A percentile compares a stretch with the other conserved stretches of the same genome.
These are phyloP conservation scores for Leptographium lundbergii DNA, from an alignment of 2,329 filamentous ascomycete genomes.

Conservation along the genomic window DNA sequence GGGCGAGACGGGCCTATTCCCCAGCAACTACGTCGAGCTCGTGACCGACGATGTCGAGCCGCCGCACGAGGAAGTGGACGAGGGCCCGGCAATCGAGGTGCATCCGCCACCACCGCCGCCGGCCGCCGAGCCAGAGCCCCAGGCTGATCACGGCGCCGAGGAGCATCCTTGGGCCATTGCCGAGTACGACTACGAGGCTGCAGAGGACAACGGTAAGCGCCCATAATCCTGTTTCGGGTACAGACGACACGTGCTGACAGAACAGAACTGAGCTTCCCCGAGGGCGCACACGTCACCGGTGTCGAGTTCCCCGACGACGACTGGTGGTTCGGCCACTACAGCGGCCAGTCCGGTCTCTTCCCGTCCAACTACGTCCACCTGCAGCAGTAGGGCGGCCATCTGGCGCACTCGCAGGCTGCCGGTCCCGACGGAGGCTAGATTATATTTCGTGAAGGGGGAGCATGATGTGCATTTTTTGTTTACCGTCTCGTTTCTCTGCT, in stretches of 20 bases:
- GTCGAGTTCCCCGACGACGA: slow-evolving; percentile 96
- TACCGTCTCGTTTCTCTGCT: background rate
- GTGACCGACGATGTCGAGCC: slow-evolving; percentile 44
- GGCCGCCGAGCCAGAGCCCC: slow-evolving; percentile 13
- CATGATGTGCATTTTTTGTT: background rate
- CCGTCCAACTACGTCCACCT: slow-evolving; percentile 58
- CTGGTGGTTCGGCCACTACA: slow-evolving; percentile 91
- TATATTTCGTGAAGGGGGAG: background rate
- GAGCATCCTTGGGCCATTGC: slow-evolving; percentile 62
- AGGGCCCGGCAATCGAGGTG: slow-evolving; percentile 12
- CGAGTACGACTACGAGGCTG: slow-evolving; percentile 91
- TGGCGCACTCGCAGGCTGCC: no score
- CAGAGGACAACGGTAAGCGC: slow-evolving; percentile 70
- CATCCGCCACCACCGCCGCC: slow-evolving; percentile 17
- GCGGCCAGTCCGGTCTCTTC: slow-evolving; percentile 74
- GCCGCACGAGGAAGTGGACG: slow-evolving; percentile 3
- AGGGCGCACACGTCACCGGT: slow-evolving; percentile 69
- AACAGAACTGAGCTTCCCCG: slow-evolving; percentile 66
- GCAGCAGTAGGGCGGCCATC: slow-evolving; percentile 17
- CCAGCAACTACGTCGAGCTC: slow-evolving; percentile 91
- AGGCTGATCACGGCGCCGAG: slow-evolving; percentile 13
- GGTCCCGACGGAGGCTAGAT: background rate
- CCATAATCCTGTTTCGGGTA: no score
- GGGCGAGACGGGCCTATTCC: slow-evolving; percentile 84
- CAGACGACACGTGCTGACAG: slow-evolving; percentile 18